These are phyloP conservation scores for Combretum micranthum DNA, from an alignment of 345 rosid species.

Conservation along the genomic window DNA sequence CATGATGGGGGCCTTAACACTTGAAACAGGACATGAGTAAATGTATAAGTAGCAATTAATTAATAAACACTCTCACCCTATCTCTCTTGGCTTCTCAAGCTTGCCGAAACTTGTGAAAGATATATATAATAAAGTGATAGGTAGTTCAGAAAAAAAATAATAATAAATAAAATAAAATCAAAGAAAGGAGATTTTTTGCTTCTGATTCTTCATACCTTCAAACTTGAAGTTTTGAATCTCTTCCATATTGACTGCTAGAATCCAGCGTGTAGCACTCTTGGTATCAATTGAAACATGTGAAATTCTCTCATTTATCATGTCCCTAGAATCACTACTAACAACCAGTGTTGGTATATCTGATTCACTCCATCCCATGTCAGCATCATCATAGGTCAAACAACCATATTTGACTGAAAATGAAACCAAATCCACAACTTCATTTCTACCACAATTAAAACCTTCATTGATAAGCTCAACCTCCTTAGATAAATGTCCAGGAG, in stretches of 20 bases:
- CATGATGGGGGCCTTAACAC: too few species aligned
- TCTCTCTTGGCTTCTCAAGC: too few species aligned
- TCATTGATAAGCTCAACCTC: conserved; percentile 65
- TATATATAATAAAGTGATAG: too few species aligned
- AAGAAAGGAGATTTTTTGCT: not conserved
- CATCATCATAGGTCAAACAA: conserved; percentile 52
- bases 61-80: too few species aligned
- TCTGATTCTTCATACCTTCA: conserved; percentile 28
- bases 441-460: conserved; percentile 73
- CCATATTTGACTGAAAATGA: conserved; percentile 66
- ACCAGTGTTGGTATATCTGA: conserved; percentile 50
- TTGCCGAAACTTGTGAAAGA: too few species aligned
- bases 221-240: conserved; percentile 68
- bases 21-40: too few species aligned
- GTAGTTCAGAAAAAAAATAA: not conserved
- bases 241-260: conserved; percentile 66
- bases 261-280: conserved; percentile 73
- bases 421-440: conserved; percentile 66
- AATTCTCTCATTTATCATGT: conserved; percentile 25
- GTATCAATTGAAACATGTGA: conserved; percentile 51
- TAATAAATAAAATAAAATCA: too few species aligned
- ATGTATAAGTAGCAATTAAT: too few species aligned
- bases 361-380: conserved; percentile 62
- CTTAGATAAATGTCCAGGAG: conserved; percentile 75
- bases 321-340: conserved; percentile 32